Evolutionary conservation across 352 stramenopile genomes (phyloP).

Genomic region (Phytopythium litorale): DNA sequence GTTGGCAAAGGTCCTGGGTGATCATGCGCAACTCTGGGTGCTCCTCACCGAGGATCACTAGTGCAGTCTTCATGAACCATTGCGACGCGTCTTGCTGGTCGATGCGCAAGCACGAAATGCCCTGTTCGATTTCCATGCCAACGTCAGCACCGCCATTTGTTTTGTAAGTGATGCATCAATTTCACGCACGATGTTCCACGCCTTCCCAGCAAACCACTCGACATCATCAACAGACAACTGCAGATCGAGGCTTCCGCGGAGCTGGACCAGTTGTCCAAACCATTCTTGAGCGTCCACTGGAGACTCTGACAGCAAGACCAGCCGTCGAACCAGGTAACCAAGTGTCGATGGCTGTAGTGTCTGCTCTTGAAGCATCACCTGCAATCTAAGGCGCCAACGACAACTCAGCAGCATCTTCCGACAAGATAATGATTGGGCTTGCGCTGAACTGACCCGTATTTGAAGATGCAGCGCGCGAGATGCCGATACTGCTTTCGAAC

Average conservation of each 20-base stretch:
- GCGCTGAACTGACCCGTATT: conserved; percentile 30
- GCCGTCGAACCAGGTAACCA: conserved; percentile 53
- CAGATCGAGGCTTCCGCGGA: conserved; percentile 37
- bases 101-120: not conserved
- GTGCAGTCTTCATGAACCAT: conserved; percentile 3
- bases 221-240: conserved; percentile 38
- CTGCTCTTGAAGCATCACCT: conserved; percentile 49
- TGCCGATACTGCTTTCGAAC: conserved; percentile 43
- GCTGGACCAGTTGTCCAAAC: conserved; percentile 1
- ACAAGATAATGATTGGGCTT: not conserved
- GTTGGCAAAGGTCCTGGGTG: not conserved
- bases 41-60: not conserved
- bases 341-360: conserved; percentile 27
- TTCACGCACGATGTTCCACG: conserved; percentile 67
- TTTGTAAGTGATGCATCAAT: not conserved
- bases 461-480: conserved; percentile 63
- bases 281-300: not conserved
- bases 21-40: not conserved
- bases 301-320: not conserved
- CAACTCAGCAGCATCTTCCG: not conserved
- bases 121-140: not conserved
- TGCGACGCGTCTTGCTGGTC: not conserved
- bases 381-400: conserved; percentile 29
- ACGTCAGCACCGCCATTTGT: not conserved
- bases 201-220: conserved; percentile 73